A percentile compares a stretch with the other conserved stretches of the same genome.
Evolutionary conservation across 208 protist species (phyloP).

Genomic region (Acanthamoeba royreba): DNA sequence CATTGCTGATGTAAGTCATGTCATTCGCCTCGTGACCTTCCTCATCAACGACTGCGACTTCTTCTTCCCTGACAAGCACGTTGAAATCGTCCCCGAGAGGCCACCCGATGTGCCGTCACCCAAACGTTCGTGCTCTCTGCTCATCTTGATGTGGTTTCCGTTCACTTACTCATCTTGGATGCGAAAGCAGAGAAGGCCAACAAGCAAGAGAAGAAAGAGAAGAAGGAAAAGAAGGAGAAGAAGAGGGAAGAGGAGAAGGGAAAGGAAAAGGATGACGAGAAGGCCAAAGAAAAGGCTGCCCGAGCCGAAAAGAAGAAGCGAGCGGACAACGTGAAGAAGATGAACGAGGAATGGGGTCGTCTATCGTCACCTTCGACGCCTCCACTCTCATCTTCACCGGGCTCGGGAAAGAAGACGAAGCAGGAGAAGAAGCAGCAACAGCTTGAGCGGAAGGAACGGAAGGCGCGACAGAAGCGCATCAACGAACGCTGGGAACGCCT

Average conservation of each 20-base stretch:
- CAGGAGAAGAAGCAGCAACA: neutral
- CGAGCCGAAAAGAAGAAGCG: neutral
- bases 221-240: neutral
- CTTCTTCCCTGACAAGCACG: neutral
- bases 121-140: too few relatives aligned
- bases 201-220: neutral
- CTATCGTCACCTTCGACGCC: neutral
- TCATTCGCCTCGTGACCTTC: neutral
- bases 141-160: too few relatives aligned
- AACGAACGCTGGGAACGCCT: neutral
- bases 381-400: neutral
- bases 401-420: neutral
- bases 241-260: neutral
- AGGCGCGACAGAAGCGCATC: neutral
- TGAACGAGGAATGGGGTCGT: neutral
- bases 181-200: neutral
- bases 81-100: neutral
- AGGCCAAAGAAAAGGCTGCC: neutral
- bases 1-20: neutral
- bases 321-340: neutral
- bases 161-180: too few relatives aligned
- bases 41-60: neutral
- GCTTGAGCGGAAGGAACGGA: neutral
- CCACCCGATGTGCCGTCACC: too few relatives aligned
- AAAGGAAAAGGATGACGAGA: neutral